Conservation (phyloP, 2,329 filamentous ascomycete genomes). For the Rhinocladiella similis region DNA sequence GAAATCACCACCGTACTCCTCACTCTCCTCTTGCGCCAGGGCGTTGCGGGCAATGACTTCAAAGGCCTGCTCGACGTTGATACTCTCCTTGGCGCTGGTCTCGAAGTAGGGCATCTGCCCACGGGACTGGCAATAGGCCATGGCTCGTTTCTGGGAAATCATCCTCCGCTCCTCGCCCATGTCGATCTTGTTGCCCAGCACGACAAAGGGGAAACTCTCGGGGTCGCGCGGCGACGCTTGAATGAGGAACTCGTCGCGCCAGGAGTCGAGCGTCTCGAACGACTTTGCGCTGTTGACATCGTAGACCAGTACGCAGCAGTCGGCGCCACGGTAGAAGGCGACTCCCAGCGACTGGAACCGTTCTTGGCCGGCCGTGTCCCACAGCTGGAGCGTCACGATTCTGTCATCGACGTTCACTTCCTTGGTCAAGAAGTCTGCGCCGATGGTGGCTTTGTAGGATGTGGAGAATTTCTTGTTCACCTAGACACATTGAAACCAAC, state of each 20-base stretch:
- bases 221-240: constrained; percentile 95
- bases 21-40: constrained; percentile 92
- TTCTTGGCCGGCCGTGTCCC: constrained; percentile 97
- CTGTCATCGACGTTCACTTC: constrained; percentile 97
- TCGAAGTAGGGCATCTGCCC: constrained; percentile 98
- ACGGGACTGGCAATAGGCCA: constrained; percentile 97
- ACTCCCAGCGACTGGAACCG: constrained; percentile 96
- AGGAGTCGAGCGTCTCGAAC: constrained; percentile 97
- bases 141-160: constrained; percentile 92
- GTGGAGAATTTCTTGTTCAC: constrained; percentile 99
- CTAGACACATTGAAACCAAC: constrained; percentile 47
- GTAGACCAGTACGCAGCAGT: constrained; percentile 97
- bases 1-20: constrained; percentile 97
- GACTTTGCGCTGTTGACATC: constrained; percentile 99
- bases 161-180: constrained; percentile 96
- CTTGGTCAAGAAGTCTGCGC: constrained; percentile 96
- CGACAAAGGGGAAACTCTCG: constrained; percentile 97
- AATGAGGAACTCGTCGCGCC: constrained; percentile 97
- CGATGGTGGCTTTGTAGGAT: constrained; percentile 99
- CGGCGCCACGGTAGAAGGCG: constrained; percentile 94
- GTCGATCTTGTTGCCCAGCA: constrained; percentile 98
- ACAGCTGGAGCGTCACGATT: constrained; percentile 98
- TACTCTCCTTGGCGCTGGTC: constrained; percentile 97
- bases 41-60: constrained; percentile 95
- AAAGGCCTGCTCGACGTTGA: constrained; percentile 92